A percentile compares a stretch with the other conserved stretches of the same genome.
These are phyloP conservation scores for Reticulascus tulasneorum DNA, from an alignment of 2,329 filamentous ascomycete species.

Conservation along the genomic window DNA sequence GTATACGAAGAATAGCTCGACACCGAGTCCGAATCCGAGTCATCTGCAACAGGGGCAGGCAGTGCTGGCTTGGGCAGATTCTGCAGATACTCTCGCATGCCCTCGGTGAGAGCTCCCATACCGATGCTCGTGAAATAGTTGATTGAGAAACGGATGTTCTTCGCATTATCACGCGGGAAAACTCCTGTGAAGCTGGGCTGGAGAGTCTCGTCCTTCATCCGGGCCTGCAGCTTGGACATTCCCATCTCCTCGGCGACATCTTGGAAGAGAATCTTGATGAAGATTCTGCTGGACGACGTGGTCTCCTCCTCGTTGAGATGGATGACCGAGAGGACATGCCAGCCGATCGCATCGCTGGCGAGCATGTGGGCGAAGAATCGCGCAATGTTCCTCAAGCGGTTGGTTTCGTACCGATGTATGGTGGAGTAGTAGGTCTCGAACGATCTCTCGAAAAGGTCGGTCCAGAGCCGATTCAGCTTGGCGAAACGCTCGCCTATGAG, in stretches of 20 bases:
- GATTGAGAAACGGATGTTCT: slow-evolving; percentile 93
- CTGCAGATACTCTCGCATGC: slow-evolving; percentile 86
- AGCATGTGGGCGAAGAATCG: slow-evolving; percentile 92
- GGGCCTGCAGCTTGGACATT: slow-evolving; percentile 71
- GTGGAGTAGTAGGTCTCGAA: slow-evolving; percentile 96
- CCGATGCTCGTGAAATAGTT: slow-evolving; percentile 99
- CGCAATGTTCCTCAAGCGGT: slow-evolving; percentile 89
- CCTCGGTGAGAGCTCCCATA: slow-evolving; percentile 90
- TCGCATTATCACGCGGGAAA: slow-evolving; percentile 84
- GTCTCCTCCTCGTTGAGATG: slow-evolving; percentile 96
- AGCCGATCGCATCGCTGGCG: slow-evolving; percentile 81
- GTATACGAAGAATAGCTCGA: slow-evolving; percentile 78
- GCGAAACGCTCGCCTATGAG: slow-evolving; percentile 91
- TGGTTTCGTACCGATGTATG: slow-evolving; percentile 95
- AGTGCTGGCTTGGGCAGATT: slow-evolving; percentile 83
- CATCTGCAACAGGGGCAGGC: slow-evolving; percentile 57
- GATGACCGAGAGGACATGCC: slow-evolving; percentile 82
- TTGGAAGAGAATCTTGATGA: slow-evolving; percentile 96
- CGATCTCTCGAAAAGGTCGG: slow-evolving; percentile 82
- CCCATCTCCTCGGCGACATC: slow-evolving; percentile 85
- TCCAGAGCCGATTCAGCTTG: slow-evolving; percentile 94
- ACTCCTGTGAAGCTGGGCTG: slow-evolving; percentile 76
- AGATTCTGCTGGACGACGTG: slow-evolving; percentile 93
- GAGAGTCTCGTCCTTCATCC: slow-evolving; percentile 74
- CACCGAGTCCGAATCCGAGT: slow-evolving; percentile 67